Conservation (phyloP, 176 grass and related monocot species). For the Oryza meyeriana region DNA sequence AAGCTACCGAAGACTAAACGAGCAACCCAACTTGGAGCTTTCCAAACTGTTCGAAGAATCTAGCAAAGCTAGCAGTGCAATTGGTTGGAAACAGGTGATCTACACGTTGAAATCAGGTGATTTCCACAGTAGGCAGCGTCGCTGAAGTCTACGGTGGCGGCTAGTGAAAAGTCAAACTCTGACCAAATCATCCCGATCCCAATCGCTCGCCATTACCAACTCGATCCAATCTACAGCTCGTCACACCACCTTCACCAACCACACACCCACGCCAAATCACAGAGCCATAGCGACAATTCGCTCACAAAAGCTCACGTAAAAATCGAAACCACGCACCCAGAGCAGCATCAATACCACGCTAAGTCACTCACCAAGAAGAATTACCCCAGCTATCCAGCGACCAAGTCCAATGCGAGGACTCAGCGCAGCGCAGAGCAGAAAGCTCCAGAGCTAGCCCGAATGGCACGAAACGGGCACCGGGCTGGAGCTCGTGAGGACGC, state of each 20-base stretch:
- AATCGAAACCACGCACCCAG: conserved; percentile 2
- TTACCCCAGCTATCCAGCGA: background rate
- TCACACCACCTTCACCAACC: background rate
- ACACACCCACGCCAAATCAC: background rate
- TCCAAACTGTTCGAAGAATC: background rate
- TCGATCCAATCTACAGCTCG: conserved; percentile 30
- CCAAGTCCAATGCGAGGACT: conserved; percentile 28
- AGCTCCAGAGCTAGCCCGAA: background rate
- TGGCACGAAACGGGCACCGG: background rate
- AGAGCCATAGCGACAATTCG: background rate
- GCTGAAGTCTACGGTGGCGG: conserved; percentile 13
- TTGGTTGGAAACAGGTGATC: conserved; percentile 23
- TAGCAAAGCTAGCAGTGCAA: background rate
- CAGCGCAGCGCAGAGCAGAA: background rate
- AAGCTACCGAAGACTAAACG: background rate
- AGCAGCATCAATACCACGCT: background rate
- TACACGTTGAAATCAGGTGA: conserved; percentile 37
- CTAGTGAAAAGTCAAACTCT: conserved; percentile 47
- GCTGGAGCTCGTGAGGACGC: background rate
- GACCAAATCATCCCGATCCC: conserved; percentile 32
- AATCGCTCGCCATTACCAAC: background rate
- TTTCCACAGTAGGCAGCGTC: conserved; percentile 9
- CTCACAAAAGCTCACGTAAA: background rate
- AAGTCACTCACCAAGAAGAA: background rate
- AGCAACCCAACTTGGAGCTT: background rate